Base-by-base conservation (phyloP, 208 protist species). In the Wallacemonas rigidus region DNA sequence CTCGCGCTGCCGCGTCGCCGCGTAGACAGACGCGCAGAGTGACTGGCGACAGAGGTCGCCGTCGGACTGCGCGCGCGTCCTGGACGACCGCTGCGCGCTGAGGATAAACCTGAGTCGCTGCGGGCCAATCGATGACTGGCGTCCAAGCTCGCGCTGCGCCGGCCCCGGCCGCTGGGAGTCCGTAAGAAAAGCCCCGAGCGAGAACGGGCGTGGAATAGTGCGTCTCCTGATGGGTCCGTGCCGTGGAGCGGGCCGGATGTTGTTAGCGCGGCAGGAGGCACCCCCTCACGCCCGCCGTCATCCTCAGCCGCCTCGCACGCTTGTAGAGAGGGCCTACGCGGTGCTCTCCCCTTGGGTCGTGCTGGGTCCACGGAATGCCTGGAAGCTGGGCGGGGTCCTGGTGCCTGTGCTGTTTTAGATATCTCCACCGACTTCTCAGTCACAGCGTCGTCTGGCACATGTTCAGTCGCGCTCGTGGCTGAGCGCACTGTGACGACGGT, bases 401-500 rank as follows among this genome's bases (percentile, higher is more conserved):
- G 26, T 26, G 26, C 26, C 26, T 26, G 26, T 26, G 26, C 26
- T 26, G 26, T 26, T 26, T 0, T 26, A 26, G 26, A 26, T 26
- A 26, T 26, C 26, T 26, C 26, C 26, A 26, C 26, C 26, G 26
- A 26, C 26, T 26, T 26, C 26, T 45, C n/a, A 4, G 60, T 51
- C 5, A 65, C 41, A 6, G 60, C 60, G 43, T 65, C 60, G 41
- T 65, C 17, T 3, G 60, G 15, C 4, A 65, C 60, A 36, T 65
- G 60, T n/a, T 45, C n/a, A 3, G 60, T 65, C 41, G 38, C 36
- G 41, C 41, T 65, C 40, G 60, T 65, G 4, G 41, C 11, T 6
- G 40, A 38, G n/a, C 60, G 60, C 60, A 65, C 60, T 12, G 60
- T 65, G 60, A 65, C 60, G 41, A 35, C 3, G 14, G 43, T n/a